Base-by-base conservation (phyloP, 2,329 filamentous ascomycete genomes). In the Eurotiales sp. region DNA sequence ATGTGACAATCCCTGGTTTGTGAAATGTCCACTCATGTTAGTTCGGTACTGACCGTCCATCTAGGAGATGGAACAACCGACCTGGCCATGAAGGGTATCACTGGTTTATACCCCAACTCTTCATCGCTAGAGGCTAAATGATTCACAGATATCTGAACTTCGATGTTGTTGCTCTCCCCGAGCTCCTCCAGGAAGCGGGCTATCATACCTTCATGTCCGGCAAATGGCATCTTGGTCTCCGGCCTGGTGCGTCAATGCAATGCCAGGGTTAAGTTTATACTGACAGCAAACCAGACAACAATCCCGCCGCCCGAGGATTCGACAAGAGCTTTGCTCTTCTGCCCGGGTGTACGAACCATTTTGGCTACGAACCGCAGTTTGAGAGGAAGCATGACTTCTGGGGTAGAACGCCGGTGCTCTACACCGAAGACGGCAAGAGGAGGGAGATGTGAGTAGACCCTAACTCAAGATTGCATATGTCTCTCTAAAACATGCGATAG, bases 141-240 rank as follows among this genome's bases (percentile, higher is more conserved):
- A n/a, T n/a, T n/a, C n/a, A n/a, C n/a, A n/a, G n/a, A n/a, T n/a
- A 66, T 34, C 50, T 70, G 30, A 70, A 68, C 46, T 54, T 61
- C 15, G 51, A 58, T 11, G 67, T 71, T 2, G 68, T 62, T 2
- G 57, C 68, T 2, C 46, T 71, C n/a, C 64, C 66, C 7, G 68
- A 70, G 44, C 42, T 71, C 0, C 58, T 71, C 2, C 57, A 55
- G 2, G 67, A 70, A 47, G 57, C 54, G 19, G 68, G 66, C 7
- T 71, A 70, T 52, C n/a, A 39, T 6, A 47, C 66, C 0, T 44
- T 61, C 7, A 67, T 70, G 61, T 62, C 64, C 7, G 68, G 68
- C 3, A 71, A 71, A 50, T 69, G 68, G 68, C 67, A 70, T 49
- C 54, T 69, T 5, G 67, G 67, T n/a, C n/a, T n/a, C n/a, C n/a